Base-by-base conservation (phyloP, 2,329 filamentous ascomycete species). In the Colletotrichum sp. region DNA sequence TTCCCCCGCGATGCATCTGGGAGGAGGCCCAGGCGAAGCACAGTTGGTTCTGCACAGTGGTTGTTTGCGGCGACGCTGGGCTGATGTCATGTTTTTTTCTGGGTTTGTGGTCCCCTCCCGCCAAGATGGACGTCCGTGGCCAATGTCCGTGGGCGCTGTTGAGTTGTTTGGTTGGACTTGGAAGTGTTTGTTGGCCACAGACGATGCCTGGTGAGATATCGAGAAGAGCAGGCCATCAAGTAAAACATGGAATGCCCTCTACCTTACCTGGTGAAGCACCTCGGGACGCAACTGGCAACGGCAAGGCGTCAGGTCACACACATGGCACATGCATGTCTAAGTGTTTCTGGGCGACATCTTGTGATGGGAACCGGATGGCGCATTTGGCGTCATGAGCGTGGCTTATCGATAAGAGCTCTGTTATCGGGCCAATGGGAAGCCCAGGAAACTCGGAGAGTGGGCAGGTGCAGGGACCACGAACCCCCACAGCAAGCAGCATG, bases 341-440 rank as follows among this genome's bases (percentile, higher is more conserved):
- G 39, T 49, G 39, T 49, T 49, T 59, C 52, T 72, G 49, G 63
- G 59, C 69, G 26, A 39, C 21, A 75, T 75, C 73, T 68, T 75
- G 73, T 75, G 73, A 75, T 72, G 63, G 72, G 63, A 64, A 39
- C 69, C 63, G 72, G 57, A 68, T 59, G 73, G 73, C 55, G 73
- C 63, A 68, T 26, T 72, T 75, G 72, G 72, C 73, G 73, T 75
- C 73, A 75, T 75, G 73, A 21, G 73, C 6, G 39, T 36, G 28
- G 32, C 69, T 75, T 75, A 75, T 75, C 73, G 73, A 75, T 75
- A 75, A 64, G n/a, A 24, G 21, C 3, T 32, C 24, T 21, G 21
- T n/a, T 67, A 30, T 26, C 10, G 16, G 13, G 12, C 73, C 73
- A 72, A 68, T 75, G 26, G 57, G n/a, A 63, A n/a, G 30, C 2